Conservation (phyloP, 345 rosid genomes). For the rapeseed (Brassica napus) region DNA sequence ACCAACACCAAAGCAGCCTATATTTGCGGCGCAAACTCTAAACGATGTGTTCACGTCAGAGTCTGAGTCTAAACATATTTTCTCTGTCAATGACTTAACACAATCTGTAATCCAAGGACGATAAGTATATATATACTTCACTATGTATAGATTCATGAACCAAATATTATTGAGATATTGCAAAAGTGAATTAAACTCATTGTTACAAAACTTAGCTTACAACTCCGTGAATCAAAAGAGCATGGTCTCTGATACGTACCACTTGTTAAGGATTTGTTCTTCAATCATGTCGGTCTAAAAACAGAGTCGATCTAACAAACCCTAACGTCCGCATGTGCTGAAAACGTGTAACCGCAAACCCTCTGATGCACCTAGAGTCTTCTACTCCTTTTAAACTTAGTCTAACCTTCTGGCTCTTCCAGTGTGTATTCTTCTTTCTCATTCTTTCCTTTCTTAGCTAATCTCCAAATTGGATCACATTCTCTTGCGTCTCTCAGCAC, state of each 20-base stretch:
- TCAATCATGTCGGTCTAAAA: no score
- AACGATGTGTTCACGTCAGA: conserved; percentile 6
- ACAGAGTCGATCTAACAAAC: no score
- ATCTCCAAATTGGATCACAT: no score
- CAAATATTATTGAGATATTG: not conserved
- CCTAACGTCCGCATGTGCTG: no score
- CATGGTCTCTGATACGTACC: no score
- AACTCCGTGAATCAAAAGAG: not conserved
- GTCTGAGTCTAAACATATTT: not conserved
- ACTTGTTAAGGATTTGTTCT: no score
- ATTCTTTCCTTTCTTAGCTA: no score
- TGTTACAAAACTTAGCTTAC: not conserved
- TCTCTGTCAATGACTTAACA: conserved; percentile 32
- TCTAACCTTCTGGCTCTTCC: no score
- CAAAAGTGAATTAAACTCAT: not conserved
- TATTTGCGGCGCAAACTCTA: conserved; percentile 23
- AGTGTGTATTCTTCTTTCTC: no score
- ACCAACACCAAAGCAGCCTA: conserved; percentile 33
- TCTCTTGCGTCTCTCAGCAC: not conserved
- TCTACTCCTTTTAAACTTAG: not conserved
- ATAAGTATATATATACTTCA: not conserved
- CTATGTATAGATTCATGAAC: not conserved
- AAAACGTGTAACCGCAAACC: no score
- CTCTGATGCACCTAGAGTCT: not conserved
- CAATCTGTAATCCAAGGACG: conserved; percentile 37